A percentile compares a stretch with the other conserved stretches of the same genome.
phyloP scores from a whole-genome alignment of 192 early-diverging fungal species.

The Umbelopsis ramanniana region DNA sequence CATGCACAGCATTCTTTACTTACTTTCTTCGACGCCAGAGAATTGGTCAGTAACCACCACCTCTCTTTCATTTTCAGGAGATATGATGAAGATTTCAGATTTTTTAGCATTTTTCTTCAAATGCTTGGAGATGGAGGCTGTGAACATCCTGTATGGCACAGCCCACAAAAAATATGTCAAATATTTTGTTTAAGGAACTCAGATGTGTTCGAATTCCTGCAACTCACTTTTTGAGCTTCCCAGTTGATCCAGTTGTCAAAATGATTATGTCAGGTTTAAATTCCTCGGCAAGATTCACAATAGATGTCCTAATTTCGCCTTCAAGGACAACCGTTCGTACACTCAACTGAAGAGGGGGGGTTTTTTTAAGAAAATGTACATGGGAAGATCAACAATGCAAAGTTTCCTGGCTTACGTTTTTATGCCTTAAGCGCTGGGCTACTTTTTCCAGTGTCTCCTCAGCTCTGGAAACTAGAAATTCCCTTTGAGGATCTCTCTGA shows the following conservation, averaged over 20 bases:
- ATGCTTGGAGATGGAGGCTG: background rate
- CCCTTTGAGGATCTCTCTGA: background rate
- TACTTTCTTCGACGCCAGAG: background rate
- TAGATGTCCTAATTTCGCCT: background rate
- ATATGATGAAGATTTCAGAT: slow-evolving; percentile 2
- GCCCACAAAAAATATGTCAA: too few relatives aligned
- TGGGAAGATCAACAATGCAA: background rate
- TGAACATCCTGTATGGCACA: background rate
- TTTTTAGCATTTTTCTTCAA: slow-evolving; percentile 9
- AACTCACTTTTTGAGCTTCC: slow-evolving; percentile 10
- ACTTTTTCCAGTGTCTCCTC: slow-evolving; percentile 12
- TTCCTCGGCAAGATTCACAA: slow-evolving; percentile 1
- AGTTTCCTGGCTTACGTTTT: background rate
- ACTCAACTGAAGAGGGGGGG: background rate
- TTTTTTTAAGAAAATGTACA: background rate
- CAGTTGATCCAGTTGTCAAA: background rate
- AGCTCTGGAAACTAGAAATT: slow-evolving; percentile 4
- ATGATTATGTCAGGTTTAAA: slow-evolving; percentile 10
- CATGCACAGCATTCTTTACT: background rate
- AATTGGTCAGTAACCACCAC: slow-evolving; percentile 1
- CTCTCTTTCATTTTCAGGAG: slow-evolving; percentile 4
- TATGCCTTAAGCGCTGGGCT: background rate
- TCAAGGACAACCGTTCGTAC: slow-evolving; percentile 18
- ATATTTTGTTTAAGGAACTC: background rate
- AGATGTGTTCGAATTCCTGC: background rate